Percentiles rank a stretch among this genome's conserved stretches.
Evolutionary conservation across 805 yeast genomes (phyloP).

Genomic region (Saturnispora ahearnii): DNA sequence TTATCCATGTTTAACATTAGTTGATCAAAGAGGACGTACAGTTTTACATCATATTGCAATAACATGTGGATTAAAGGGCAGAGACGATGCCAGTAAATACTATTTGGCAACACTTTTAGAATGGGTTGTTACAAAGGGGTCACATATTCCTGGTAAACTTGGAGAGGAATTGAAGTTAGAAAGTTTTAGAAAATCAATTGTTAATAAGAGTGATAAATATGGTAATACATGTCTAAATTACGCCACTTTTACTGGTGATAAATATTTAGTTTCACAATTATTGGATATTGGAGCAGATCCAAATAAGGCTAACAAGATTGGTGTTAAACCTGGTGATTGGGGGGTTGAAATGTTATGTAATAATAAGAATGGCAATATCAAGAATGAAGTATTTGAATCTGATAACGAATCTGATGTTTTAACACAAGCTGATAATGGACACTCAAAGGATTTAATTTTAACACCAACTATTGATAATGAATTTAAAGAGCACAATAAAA

Average conservation of each 20-base stretch:
- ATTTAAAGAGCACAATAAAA: not conserved
- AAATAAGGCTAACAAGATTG: constrained; percentile 70
- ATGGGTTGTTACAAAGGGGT: constrained; percentile 61
- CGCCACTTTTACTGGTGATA: constrained; percentile 81
- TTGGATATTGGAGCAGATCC: constrained; percentile 86
- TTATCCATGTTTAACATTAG: constrained; percentile 60
- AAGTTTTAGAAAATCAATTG: constrained; percentile 56
- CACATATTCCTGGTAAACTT: constrained; percentile 30
- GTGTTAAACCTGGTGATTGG: constrained; percentile 79
- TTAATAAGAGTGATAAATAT: constrained; percentile 83
- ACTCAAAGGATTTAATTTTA: not conserved
- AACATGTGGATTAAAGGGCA: constrained; percentile 68
- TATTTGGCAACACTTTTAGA: constrained; percentile 64
- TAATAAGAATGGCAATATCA: not conserved
- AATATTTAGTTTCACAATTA: constrained; percentile 68
- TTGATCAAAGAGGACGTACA: constrained; percentile 67
- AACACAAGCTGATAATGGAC: not conserved
- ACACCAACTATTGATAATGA: not conserved
- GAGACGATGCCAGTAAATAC: constrained; percentile 64
- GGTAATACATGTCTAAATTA: constrained; percentile 95
- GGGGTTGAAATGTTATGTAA: constrained; percentile 44
- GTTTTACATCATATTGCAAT: constrained; percentile 80
- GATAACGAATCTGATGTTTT: not conserved
- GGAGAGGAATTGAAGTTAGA: constrained; percentile 40
- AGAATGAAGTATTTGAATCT: not conserved